phyloP scores from a whole-genome alignment of 345 rosid genomes.

The Syzygium oleosum region DNA sequence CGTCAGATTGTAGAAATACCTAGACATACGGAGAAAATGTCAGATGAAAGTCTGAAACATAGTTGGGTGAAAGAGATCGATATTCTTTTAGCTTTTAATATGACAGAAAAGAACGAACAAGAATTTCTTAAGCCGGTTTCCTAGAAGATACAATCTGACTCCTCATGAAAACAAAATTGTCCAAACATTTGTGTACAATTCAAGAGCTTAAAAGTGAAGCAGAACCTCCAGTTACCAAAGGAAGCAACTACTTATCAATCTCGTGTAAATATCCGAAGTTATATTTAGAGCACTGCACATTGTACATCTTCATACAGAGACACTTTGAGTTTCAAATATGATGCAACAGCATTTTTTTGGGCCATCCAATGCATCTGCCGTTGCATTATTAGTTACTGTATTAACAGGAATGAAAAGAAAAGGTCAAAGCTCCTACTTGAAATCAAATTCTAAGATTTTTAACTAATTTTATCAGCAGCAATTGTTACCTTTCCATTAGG shows the following conservation, averaged over 20 bases:
- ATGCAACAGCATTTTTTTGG: neutral
- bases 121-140: neutral
- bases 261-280: neutral
- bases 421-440: neutral
- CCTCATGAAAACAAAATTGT: neutral
- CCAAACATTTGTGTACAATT: neutral
- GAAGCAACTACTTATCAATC: neutral
- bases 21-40: slow-evolving; percentile 6
- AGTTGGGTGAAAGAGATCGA: neutral
- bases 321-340: neutral
- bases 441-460: neutral
- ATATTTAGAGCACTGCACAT: neutral
- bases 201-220: neutral
- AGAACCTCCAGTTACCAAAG: neutral
- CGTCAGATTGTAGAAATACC: slow-evolving; percentile 66
- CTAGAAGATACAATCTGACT: neutral
- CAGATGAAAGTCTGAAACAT: neutral
- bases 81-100: neutral
- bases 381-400: neutral
- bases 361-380: neutral
- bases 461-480: neutral
- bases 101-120: neutral
- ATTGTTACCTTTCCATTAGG: slow-evolving; percentile 45
- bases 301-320: neutral
- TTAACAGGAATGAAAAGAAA: neutral